Percentiles rank a stretch among this genome's conserved stretches.
phyloP scores from a whole-genome alignment of 768 basidiomycete species.

The Kwoniella sp. region DNA sequence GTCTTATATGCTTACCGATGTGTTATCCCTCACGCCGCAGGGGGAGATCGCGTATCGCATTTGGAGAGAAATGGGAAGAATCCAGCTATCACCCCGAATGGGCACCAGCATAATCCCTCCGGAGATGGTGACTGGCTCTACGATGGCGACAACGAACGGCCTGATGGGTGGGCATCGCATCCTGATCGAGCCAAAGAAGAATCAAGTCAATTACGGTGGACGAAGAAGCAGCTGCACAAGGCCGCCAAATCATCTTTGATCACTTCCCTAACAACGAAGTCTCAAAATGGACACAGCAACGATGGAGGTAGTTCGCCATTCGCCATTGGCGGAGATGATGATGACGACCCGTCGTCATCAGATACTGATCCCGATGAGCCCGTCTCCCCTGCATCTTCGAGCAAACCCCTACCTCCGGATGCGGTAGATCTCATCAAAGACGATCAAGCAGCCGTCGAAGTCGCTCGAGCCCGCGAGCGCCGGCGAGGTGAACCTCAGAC shows the following conservation, averaged over 20 bases:
- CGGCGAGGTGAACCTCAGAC: slow-evolving; percentile 65
- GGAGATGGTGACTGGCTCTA: slow-evolving; percentile 43
- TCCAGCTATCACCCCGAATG: slow-evolving; percentile 9
- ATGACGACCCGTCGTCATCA: background rate
- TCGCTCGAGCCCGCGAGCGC: slow-evolving; percentile 62
- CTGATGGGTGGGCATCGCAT: slow-evolving; percentile 36
- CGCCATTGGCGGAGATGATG: slow-evolving; percentile 39
- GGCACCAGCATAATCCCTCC: slow-evolving; percentile 16
- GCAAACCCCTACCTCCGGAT: slow-evolving; percentile 58
- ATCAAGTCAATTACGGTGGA: slow-evolving; percentile 30
- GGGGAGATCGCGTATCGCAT: slow-evolving; percentile 44
- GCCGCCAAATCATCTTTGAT: slow-evolving; percentile 8
- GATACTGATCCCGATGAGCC: slow-evolving; percentile 42
- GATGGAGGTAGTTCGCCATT: slow-evolving; percentile 29
- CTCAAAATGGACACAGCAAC: slow-evolving; percentile 3
- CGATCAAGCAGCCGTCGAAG: slow-evolving; percentile 63
- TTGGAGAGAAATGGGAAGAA: slow-evolving; percentile 5
- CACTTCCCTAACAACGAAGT: background rate
- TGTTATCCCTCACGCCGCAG: slow-evolving; percentile 27
- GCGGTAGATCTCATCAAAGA: slow-evolving; percentile 89
- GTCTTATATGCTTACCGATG: background rate
- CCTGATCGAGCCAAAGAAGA: slow-evolving; percentile 2
- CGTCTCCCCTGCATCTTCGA: slow-evolving; percentile 26
- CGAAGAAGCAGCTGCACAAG: slow-evolving; percentile 25
- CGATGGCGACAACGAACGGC: slow-evolving; percentile 49